phyloP scores from a whole-genome alignment of 2,329 filamentous ascomycete genomes.

The Exophiala viscosa region DNA sequence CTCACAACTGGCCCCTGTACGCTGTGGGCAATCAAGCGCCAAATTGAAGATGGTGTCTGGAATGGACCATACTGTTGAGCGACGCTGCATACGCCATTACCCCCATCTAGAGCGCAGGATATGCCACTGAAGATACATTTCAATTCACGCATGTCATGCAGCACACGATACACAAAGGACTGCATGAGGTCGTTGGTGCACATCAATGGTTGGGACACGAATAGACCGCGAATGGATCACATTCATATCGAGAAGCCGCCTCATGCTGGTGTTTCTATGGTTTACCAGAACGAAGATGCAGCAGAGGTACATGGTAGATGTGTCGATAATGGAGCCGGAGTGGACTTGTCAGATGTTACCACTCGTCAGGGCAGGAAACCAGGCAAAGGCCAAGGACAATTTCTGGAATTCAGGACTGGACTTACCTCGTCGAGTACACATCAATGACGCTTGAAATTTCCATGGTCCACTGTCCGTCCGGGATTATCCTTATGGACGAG shows the following conservation, averaged over 20 bases:
- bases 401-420: too few species aligned
- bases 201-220: constrained; percentile 15
- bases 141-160: constrained; percentile 12
- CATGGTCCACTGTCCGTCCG: background rate
- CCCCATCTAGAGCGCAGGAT: constrained; percentile 14
- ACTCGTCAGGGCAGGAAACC: too few species aligned
- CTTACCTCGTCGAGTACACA: too few species aligned
- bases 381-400: too few species aligned
- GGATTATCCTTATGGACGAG: background rate
- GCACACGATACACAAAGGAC: background rate
- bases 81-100: constrained; percentile 43
- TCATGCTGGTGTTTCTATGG: constrained; percentile 16
- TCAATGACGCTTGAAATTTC: too few species aligned
- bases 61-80: constrained; percentile 44
- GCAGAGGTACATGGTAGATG: constrained; percentile 16
- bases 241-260: constrained; percentile 13
- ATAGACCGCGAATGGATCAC: constrained; percentile 20
- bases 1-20: constrained; percentile 42
- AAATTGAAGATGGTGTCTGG: constrained; percentile 43
- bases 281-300: constrained; percentile 17
- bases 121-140: constrained; percentile 18
- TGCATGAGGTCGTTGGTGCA: constrained; percentile 4
- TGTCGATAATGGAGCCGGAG: constrained; percentile 11
- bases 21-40: constrained; percentile 44
- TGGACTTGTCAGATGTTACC: background rate